Base-by-base conservation (phyloP, 2,329 filamentous ascomycete genomes). In the Monosporascus ibericus region DNA sequence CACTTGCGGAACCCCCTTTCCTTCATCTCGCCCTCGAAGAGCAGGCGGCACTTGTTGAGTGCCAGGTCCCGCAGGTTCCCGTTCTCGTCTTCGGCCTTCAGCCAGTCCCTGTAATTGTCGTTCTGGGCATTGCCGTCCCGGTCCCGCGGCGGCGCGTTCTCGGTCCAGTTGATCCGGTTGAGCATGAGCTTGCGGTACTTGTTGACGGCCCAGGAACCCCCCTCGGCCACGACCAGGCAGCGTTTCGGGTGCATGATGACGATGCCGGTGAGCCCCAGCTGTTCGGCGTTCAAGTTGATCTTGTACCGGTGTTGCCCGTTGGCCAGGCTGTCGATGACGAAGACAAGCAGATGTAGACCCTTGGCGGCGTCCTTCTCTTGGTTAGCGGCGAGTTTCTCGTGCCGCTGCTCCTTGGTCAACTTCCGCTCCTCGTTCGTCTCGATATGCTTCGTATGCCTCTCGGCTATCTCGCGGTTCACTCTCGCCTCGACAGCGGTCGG, bases 251-350 rank as follows among this genome's bases (percentile, higher is more conserved):
- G 85, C 78, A 96, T 85, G 58, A 99, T 82, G 62, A 90, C 95
- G n/a, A 92, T 84, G 14, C 94, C 94, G 0, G 90, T 95, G 24
- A 97, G 81, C 5, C 82, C 84, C 58, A 90, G 77, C 66, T 99
- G 90, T 64, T 97, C 92, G 1, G 92, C 92, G 63, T 97, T 97
- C 67, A 89, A 87, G 65, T 85, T 85, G 62, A 99, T 87, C 71
- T 96, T 95, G 75, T 92, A 99, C 11, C 94, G 85, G 69, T 97
- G 92, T 63, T 94, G 87, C 20, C 91, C 92, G 65, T 95, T 96
- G 48, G 88, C 87, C n/a, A 99, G 80, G 61, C 83, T 94, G 63
- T 87, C 82, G 56, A 99, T 87, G 68, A 88, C 90, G 78, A 95
- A 97, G 1, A 96, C 92, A 36, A 91, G 80, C 60, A 95, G 79